Evolutionary conservation across 2,329 filamentous ascomycete species (phyloP), one percentile per base, ranked within the genome.

Genomic region (Lecanicillium sp.): DNA sequence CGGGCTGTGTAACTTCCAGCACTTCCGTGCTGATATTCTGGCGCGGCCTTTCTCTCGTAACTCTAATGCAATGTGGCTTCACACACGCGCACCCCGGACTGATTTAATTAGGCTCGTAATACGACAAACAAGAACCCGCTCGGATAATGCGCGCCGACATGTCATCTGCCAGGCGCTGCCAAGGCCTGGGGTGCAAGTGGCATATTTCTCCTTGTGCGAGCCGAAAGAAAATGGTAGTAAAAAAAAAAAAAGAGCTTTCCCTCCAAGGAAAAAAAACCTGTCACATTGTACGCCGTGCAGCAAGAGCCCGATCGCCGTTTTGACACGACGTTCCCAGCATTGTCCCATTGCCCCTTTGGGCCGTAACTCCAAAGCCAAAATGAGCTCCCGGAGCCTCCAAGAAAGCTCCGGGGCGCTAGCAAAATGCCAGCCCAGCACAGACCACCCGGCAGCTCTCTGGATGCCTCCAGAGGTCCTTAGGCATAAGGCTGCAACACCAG

Each of bases 1-100:
- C n/a, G n/a, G n/a, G n/a, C n/a, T n/a, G n/a, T n/a, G n/a, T n/a
- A n/a, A n/a, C n/a, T n/a, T n/a, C n/a, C n/a, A n/a, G n/a, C n/a
- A n/a, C n/a, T n/a, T n/a, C n/a, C n/a, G n/a, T n/a, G n/a, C n/a
- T n/a, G n/a, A n/a, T n/a, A n/a, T n/a, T n/a, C n/a, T n/a, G n/a
- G n/a, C n/a, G n/a, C n/a, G n/a, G n/a, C n/a, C 12, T 14, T 21
- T 21, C 26, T 6, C 15, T 26, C 20, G 24, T 15, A 30, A 23
- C 3, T 21, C 6, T 29, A 10, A 45, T 45, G 43, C 33, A 45
- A 30, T 21, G 43, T 23, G 43, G 33, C 27, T 19, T 36, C 33
- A 38, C n/a, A n/a, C n/a, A n/a, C n/a, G n/a, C n/a, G n/a, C n/a
- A n/a, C 33, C 43, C 43, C 24, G 43, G 43, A 45, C 43, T 29